phyloP scores from a whole-genome alignment of 139 green algal genomes.

The Chlamydomonas urium region DNA sequence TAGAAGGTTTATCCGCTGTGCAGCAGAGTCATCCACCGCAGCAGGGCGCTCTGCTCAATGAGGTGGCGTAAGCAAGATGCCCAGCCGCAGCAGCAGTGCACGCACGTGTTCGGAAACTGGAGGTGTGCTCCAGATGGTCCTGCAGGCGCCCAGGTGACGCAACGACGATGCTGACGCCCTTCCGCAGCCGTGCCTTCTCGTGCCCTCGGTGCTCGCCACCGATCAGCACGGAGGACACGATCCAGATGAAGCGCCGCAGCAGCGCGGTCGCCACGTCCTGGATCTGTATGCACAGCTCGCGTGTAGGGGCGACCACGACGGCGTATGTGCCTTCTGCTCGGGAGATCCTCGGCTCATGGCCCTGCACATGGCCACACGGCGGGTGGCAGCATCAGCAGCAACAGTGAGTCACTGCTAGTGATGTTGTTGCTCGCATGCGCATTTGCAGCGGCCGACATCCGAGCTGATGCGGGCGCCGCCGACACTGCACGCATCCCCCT shows the following conservation, averaged over 20 bases:
- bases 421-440: no score
- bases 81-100: no score
- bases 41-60: no score
- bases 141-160: conserved; percentile 81
- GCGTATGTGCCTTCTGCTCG: conserved; percentile 69
- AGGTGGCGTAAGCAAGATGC: no score
- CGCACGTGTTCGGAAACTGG: conserved; percentile 7
- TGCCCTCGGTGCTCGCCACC: conserved; percentile 86
- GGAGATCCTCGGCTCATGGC: conserved; percentile 41
- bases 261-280: conserved; percentile 35
- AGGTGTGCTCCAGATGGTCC: conserved; percentile 8
- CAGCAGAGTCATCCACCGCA: no score
- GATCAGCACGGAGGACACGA: conserved; percentile 45
- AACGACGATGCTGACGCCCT: conserved; percentile 81
- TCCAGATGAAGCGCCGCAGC: conserved; percentile 2
- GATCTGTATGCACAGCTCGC: conserved; percentile 85
- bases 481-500: no score
- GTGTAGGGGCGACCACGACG: conserved; percentile 78
- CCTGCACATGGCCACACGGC: no score
- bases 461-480: no score
- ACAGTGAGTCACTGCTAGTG: no score
- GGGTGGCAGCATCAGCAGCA: no score
- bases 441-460: no score
- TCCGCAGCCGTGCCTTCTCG: conserved; percentile 94
- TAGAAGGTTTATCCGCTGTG: no score